phyloP scores from a whole-genome alignment of 108 stramenopile genomes.

The Nitzschia sp. region DNA sequence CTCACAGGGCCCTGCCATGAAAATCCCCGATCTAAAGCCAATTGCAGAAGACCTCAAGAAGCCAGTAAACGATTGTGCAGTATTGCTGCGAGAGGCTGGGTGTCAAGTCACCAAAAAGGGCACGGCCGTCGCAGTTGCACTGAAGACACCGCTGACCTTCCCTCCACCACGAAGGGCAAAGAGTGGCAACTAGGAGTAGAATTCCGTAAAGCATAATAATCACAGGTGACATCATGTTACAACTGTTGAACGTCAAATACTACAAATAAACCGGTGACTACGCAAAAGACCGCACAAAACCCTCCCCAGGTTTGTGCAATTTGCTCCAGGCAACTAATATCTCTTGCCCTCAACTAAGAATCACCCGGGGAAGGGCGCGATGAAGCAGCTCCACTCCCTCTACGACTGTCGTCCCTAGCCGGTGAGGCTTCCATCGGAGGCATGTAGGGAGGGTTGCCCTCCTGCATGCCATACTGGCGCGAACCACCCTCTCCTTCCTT shows the following conservation, averaged over 20 bases:
- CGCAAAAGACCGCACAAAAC: too few species aligned
- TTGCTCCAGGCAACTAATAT: too few species aligned
- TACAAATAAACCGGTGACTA: too few species aligned
- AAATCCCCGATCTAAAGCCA: slow-evolving; percentile 46
- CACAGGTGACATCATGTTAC: too few species aligned
- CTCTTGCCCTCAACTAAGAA: background rate
- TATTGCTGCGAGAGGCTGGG: slow-evolving; percentile 72
- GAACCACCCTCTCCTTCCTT: slow-evolving; percentile 20
- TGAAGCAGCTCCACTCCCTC: background rate
- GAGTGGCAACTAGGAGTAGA: background rate
- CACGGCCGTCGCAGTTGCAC: slow-evolving; percentile 30
- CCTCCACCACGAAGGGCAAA: slow-evolving; percentile 43
- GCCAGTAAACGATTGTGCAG: slow-evolving; percentile 47
- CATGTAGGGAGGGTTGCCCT: slow-evolving; percentile 20
- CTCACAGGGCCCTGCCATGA: slow-evolving; percentile 60
- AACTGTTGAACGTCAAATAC: too few species aligned
- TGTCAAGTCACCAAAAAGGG: slow-evolving; percentile 60
- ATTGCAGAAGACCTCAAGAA: slow-evolving; percentile 65
- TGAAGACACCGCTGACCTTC: slow-evolving; percentile 72
- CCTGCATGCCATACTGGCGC: slow-evolving; percentile 22
- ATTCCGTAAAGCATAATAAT: too few species aligned
- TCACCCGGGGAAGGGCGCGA: background rate
- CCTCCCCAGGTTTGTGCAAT: too few species aligned
- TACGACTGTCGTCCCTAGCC: background rate
- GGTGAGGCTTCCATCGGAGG: slow-evolving; percentile 20